These are phyloP conservation scores for Geum urbanum DNA, from an alignment of 306 rosid genomes.

Conservation along the genomic window DNA sequence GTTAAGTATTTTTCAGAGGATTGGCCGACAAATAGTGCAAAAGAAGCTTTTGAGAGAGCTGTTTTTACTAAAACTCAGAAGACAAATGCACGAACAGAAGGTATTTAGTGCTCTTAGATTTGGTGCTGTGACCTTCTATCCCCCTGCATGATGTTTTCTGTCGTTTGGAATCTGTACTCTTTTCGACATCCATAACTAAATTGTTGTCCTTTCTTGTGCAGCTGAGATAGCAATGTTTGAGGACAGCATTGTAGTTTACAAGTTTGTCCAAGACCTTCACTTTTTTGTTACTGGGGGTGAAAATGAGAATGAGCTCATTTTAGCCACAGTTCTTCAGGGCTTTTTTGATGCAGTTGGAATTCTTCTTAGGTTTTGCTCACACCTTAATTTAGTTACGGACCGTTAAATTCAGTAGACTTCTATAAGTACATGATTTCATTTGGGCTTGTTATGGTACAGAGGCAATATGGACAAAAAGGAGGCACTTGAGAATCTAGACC, in stretches of 20 bases:
- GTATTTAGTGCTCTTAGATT: constrained; percentile 34
- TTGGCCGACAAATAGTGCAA: constrained; percentile 83
- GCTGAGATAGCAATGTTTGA: constrained; percentile 88
- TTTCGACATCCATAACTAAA: not conserved
- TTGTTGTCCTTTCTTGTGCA: constrained; percentile 30
- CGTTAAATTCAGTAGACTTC: too few species aligned
- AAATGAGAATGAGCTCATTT: constrained; percentile 78
- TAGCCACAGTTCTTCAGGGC: constrained; percentile 81
- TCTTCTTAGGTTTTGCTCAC: constrained; percentile 66
- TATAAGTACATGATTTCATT: not conserved
- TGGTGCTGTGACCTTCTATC: not conserved
- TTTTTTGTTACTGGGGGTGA: constrained; percentile 93
- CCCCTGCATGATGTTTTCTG: not conserved
- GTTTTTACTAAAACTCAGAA: constrained; percentile 87
- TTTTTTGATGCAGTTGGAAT: constrained; percentile 85
- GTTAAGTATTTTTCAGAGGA: constrained; percentile 91
- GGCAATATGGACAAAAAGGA: constrained; percentile 94
- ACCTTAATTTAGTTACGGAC: not conserved
- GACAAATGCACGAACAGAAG: constrained; percentile 94
- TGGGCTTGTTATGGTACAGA: constrained; percentile 33
- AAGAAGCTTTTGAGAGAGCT: constrained; percentile 81
- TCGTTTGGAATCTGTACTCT: constrained; percentile 13
- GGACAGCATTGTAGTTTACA: constrained; percentile 73
- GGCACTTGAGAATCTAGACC: constrained; percentile 97
- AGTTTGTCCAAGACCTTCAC: constrained; percentile 93